Base-by-base conservation (phyloP, 352 stramenopile species). In the Pythium brachiatum region DNA sequence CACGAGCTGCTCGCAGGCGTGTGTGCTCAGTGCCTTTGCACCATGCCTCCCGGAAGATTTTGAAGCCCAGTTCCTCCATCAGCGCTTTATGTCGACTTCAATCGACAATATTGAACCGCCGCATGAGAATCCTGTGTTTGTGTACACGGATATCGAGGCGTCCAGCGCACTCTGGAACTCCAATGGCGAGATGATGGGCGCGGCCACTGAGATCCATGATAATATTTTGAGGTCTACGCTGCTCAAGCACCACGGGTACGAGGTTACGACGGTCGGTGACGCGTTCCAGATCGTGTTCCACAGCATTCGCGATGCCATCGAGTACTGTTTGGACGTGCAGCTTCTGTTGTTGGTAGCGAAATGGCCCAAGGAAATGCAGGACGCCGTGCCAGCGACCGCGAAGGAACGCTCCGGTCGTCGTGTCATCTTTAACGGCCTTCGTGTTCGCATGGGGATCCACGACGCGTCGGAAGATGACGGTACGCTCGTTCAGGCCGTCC, bases 281-380 rank as follows among this genome's bases (percentile, higher is more conserved):
- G 73, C 83, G 3, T 92, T 92, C 63, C 80, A 90, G 21, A 38
- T 92, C 16, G 80, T 77, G 3, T 92, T 92, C 46, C 83, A 87
- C 57, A 86, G 73, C 26, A 77, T 88, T 38, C 66, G 62, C 3
- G 83, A 92, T 46, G 83, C 80, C 0, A 75, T 87, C 5, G 74
- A 72, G 61, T 68, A 58, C 27, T 68, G 61, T n/a, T 26, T 68
- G 18, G 54, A 68, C 18, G 53, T 62, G 34, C 61, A 68, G 38
- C 53, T 62, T 2, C 61, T 11, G 2, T 15, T 46, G 2, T 15
- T 46, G 38, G 21, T 9, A 23, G 75, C 73, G 0, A 57, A 78
- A 9, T 88, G 80, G 80, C 78, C 80, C 5, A 85, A 84, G 32
- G 76, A 83, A 27, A 67, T 89, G 27, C 68, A 85, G 31, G 60